phyloP scores from a whole-genome alignment of 192 early-diverging fungal genomes.

The Gamsiella multidivaricata region DNA sequence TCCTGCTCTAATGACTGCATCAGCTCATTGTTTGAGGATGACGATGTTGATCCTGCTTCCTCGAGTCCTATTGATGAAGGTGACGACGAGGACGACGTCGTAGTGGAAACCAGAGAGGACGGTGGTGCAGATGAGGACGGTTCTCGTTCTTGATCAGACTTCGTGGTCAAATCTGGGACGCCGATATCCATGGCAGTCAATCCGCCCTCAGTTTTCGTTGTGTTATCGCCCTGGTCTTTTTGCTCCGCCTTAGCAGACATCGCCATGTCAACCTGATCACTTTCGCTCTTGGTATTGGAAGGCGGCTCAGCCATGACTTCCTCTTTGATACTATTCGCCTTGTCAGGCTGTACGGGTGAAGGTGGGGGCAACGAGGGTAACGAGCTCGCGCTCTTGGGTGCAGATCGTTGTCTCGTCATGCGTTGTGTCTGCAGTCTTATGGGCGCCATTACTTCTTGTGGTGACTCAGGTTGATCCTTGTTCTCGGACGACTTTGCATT shows the following conservation, averaged over 20 bases:
- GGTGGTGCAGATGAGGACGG: slow-evolving; percentile 16
- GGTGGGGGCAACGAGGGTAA: background rate
- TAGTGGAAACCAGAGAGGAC: slow-evolving; percentile 15
- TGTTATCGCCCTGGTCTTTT: background rate
- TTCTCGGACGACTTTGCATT: slow-evolving; percentile 18
- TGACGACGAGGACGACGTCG: slow-evolving; percentile 23
- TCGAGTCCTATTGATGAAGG: slow-evolving; percentile 36
- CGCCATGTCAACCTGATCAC: background rate
- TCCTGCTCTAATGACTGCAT: slow-evolving; percentile 29
- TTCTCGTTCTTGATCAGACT: slow-evolving; percentile 1
- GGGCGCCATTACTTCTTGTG: background rate
- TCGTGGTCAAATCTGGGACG: background rate
- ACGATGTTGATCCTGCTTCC: slow-evolving; percentile 9
- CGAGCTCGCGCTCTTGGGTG: slow-evolving; percentile 28
- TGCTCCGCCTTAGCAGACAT: background rate
- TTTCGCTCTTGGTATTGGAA: background rate
- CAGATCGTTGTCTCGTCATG: slow-evolving; percentile 40
- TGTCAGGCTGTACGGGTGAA: background rate
- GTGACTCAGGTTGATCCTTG: slow-evolving; percentile 2
- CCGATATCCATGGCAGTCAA: slow-evolving; percentile 31
- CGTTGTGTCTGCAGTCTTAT: slow-evolving; percentile 20
- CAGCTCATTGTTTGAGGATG: slow-evolving; percentile 12
- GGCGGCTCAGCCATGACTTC: background rate
- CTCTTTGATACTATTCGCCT: background rate
- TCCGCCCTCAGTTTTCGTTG: background rate